These are phyloP conservation scores for Blastobotrys parvus DNA, from an alignment of 805 yeast species.

Conservation along the genomic window DNA sequence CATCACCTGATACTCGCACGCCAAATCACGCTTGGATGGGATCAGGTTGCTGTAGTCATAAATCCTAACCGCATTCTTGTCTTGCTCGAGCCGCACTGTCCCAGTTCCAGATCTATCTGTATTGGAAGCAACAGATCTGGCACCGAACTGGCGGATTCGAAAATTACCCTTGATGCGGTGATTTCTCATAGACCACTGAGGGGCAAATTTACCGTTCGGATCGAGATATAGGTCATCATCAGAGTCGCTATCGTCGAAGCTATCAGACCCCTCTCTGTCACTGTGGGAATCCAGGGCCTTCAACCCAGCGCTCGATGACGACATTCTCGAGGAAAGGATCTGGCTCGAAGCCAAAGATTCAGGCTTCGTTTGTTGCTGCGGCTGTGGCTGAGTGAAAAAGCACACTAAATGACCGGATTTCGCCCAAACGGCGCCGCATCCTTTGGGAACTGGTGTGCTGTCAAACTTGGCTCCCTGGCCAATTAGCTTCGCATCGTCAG, in stretches of 20 bases:
- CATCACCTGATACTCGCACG: constrained; percentile 32
- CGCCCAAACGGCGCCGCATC: constrained; percentile 89
- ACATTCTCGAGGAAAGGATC: too few relatives aligned
- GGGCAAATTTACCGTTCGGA: not conserved
- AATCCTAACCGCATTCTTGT: constrained; percentile 51
- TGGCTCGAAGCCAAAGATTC: too few relatives aligned
- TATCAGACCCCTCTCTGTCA: constrained; percentile 3
- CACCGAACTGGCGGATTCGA: constrained; percentile 1
- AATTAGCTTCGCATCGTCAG: constrained; percentile 1
- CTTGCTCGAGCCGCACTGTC: constrained; percentile 33
- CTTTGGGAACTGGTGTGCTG: constrained; percentile 85
- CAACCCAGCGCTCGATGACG: too few relatives aligned
- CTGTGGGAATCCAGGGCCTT: not conserved
- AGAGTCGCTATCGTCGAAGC: constrained; percentile 9
- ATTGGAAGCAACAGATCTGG: constrained; percentile 4
- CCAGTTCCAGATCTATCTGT: constrained; percentile 18
- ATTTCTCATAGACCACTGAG: not conserved
- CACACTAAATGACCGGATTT: constrained; percentile 71
- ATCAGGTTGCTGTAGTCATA: constrained; percentile 60
- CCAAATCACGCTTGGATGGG: constrained; percentile 64
- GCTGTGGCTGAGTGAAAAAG: constrained; percentile 60
- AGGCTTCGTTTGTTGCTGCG: too few relatives aligned
- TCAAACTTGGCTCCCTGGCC: constrained; percentile 43
- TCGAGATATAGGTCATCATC: constrained; percentile 6
- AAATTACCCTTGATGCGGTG: not conserved